Percentiles rank a stretch among this genome's conserved stretches.
Conservation (phyloP, 2,329 filamentous ascomycete species). For the Fusarium veterinarium region DNA sequence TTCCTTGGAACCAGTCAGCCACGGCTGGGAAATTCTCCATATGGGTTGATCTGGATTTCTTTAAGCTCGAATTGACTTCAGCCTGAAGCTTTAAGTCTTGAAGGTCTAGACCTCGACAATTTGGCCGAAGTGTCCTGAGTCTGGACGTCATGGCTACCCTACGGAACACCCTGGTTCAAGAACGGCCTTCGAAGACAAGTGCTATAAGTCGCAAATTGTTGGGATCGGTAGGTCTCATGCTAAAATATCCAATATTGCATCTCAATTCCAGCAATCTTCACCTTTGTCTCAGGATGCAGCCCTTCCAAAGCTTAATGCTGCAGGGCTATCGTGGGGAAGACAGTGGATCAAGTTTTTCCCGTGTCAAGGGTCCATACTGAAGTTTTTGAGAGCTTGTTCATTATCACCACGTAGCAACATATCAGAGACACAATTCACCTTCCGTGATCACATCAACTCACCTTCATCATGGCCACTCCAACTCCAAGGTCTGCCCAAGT, state of each 20-base stretch:
- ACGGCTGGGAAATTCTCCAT: background rate
- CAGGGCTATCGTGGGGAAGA: slow-evolving; percentile 20
- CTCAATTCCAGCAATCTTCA: background rate
- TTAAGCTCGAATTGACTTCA: background rate
- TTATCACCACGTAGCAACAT: slow-evolving; percentile 22
- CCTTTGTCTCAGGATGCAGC: background rate
- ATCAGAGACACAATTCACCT: background rate
- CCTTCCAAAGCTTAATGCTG: background rate
- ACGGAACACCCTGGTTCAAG: background rate
- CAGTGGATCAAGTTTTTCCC: slow-evolving; percentile 46
- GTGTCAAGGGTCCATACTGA: slow-evolving; percentile 24
- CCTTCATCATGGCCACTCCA: slow-evolving; percentile 40
- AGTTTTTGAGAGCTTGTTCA: slow-evolving; percentile 13
- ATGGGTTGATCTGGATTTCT: background rate
- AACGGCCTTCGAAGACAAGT: background rate
- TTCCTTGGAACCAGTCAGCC: background rate
- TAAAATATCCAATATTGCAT: background rate
- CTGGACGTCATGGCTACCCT: background rate
- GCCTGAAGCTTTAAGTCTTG: background rate
- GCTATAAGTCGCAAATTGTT: background rate
- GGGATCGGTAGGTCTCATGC: background rate
- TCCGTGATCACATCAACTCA: background rate
- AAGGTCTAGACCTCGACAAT: background rate
- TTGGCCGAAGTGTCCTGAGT: background rate
- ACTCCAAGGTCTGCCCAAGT: slow-evolving; percentile 35